phyloP scores from a whole-genome alignment of 306 rosid species.

The Argentina anserina region DNA sequence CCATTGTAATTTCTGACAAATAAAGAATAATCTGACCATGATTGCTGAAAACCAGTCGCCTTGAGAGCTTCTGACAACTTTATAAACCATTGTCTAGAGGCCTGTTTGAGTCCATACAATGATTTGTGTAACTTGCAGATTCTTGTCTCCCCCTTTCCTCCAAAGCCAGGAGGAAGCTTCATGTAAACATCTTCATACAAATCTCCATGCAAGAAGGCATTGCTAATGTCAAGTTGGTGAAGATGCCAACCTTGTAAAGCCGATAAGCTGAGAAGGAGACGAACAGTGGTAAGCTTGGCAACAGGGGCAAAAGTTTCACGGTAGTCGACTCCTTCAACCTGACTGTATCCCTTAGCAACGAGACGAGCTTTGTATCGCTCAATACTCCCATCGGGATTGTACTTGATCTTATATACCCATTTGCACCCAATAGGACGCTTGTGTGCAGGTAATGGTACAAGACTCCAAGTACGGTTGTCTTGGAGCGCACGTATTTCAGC shows the following conservation, averaged over 20 bases:
- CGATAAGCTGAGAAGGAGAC: not conserved
- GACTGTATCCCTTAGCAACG: not conserved
- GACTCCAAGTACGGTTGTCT: not conserved
- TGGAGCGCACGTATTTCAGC: not conserved
- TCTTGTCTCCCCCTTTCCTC: not conserved
- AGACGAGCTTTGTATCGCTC: not conserved
- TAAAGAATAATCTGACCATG: not conserved
- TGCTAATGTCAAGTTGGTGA: not conserved
- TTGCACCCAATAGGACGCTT: not conserved
- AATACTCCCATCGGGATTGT: not conserved
- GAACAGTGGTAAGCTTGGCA: not conserved
- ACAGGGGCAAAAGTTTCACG: not conserved
- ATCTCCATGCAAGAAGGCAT: not conserved
- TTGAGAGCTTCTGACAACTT: not conserved
- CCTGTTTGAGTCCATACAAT: not conserved
- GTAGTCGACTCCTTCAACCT: not conserved
- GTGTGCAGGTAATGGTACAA: not conserved
- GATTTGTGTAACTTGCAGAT: not conserved
- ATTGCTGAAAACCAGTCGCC: not conserved
- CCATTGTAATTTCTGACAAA: not conserved
- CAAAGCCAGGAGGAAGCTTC: not conserved
- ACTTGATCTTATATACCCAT: not conserved
- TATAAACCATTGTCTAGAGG: not conserved
- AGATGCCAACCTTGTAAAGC: not conserved
- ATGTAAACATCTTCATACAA: not conserved